A percentile compares a stretch with the other conserved stretches of the same genome.
phyloP scores from a whole-genome alignment of 768 basidiomycete species.

The Pulveroboletus sp. region DNA sequence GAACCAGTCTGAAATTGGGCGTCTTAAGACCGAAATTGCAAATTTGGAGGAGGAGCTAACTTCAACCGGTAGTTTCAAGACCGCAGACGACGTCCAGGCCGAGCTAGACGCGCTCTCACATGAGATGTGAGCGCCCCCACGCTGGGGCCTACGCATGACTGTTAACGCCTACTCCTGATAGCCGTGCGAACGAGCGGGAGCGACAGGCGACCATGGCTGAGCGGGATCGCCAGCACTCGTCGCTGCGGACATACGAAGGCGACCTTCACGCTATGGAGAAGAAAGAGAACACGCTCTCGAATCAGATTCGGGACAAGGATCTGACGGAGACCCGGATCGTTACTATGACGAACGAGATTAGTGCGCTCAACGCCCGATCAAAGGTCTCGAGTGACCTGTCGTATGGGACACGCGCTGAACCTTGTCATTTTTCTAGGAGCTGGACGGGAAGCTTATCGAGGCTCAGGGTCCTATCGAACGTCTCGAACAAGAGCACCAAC shows the following conservation, averaged over 20 bases:
- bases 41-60: conserved; percentile 66
- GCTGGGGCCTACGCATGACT: not conserved
- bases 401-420: not conserved
- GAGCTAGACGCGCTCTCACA: conserved; percentile 62
- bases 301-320: conserved; percentile 55
- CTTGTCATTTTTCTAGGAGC: conserved; percentile 40
- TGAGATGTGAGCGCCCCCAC: conserved; percentile 51
- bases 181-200: conserved; percentile 64
- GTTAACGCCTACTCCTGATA: conserved; percentile 22
- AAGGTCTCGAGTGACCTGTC: conserved; percentile 39
- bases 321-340: conserved; percentile 51
- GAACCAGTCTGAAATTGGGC: conserved; percentile 53
- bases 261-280: conserved; percentile 61
- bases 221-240: conserved; percentile 53
- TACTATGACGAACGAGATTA: conserved; percentile 55
- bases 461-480: conserved; percentile 61
- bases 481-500: conserved; percentile 53
- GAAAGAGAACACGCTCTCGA: conserved; percentile 51
- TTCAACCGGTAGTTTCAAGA: conserved; percentile 71
- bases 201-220: conserved; percentile 52
- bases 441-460: conserved; percentile 56
- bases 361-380: conserved; percentile 36
- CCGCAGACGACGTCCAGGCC: conserved; percentile 78
- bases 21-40: conserved; percentile 55
- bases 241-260: conserved; percentile 52